Evolutionary conservation across 441 rosid genomes (phyloP).

Genomic region (Pelargonium fulgidum): DNA sequence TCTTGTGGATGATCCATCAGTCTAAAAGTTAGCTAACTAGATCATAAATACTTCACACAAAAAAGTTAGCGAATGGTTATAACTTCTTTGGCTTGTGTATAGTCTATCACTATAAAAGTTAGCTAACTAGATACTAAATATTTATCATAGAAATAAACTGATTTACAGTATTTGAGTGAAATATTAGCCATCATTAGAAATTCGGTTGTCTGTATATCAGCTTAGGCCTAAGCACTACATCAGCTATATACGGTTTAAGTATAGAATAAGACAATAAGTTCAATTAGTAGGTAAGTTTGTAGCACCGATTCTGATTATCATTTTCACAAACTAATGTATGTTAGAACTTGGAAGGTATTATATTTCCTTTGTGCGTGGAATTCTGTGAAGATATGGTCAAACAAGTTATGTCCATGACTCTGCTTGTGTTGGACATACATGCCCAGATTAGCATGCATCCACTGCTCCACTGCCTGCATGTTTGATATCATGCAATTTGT

Average conservation of each 20-base stretch:
- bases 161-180: neutral
- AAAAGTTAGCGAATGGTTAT: no score
- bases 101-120: no score
- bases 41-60: no score
- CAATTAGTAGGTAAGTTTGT: neutral
- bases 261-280: neutral
- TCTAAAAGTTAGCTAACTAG: neutral
- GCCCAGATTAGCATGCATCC: neutral
- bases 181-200: neutral
- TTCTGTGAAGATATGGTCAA: neutral
- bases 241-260: neutral
- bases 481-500: neutral
- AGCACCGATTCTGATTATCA: neutral
- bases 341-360: neutral
- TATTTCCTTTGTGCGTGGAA: neutral
- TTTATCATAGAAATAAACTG: neutral
- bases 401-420: neutral
- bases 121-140: neutral
- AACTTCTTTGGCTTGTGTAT: no score
- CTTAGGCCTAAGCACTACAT: neutral
- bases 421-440: neutral
- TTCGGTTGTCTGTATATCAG: neutral
- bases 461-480: neutral
- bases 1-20: neutral
- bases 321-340: neutral